Base-by-base conservation (phyloP, 2,329 filamentous ascomycete genomes). In the Calonectria montana region DNA sequence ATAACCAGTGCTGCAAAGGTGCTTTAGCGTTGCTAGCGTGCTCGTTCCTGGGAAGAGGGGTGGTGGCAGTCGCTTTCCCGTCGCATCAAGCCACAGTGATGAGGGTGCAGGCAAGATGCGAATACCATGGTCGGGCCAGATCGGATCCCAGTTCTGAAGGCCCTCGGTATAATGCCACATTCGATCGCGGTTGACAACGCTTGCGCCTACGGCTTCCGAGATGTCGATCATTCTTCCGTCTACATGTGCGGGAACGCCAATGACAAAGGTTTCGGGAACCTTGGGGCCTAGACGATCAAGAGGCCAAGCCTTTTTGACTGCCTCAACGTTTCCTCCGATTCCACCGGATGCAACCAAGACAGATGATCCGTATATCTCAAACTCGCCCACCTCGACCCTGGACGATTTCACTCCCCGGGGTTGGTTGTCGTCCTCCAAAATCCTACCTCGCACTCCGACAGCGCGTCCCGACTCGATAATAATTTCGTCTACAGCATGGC, bases 101-200 rank as follows among this genome's bases (percentile, higher is more conserved):
- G 89, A 91, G 0, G 90, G 90, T 0, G 87, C 90, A 0, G 90
- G 89, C 16, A 92, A 82, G 2, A 92, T 86, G 39, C 90, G 88
- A 73, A 92, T 92, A 23, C 90, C 90, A 75, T 92, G 90, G 16
- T 76, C 71, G 0, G 89, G 90, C 90, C 90, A 92, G 79, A 92
- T 91, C 4, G 89, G 84, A 67, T 91, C 82, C 90, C 90, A 92
- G 78, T 92, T 91, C 65, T 86, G 83, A 13, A 92, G 79, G 0
- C 90, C 90, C 76, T 92, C 90, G 13, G 89, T 91, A 78, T 92
- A 92, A 79, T 92, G 90, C 90, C 90, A 92, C 90, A 92, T 91
- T 50, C 90, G 84, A 76, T 92, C 90, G 61, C 87, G 85, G 81
- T 92, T 92, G 82, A 92, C 85, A 71, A 91, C 77, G 69, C 86